Evolutionary conservation across 345 rosid species (phyloP), one percentile per base, ranked within the genome.

Genomic region (Viola odorata): DNA sequence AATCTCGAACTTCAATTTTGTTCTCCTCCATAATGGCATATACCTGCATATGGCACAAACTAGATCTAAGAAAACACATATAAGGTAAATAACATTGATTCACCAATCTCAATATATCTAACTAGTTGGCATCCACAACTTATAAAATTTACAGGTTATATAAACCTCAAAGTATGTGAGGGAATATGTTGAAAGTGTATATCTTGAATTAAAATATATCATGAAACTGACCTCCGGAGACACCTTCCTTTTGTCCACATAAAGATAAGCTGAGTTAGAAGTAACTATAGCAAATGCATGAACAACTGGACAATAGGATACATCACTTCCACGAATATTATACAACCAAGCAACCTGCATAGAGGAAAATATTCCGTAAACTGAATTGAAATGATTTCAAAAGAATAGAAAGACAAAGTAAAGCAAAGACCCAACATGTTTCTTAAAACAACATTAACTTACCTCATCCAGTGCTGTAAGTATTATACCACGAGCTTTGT

Each of bases 331-430:
- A 61, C 97, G 96, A 54, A 94, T 81, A 69, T 94, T 94, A 73
- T 81, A 94, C 66, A 90, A 60, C 99, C 99, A 94, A 74, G 99
- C 99, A 81, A 94, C 99, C 98, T 91, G 82, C 74, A 82, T 36
- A 61, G 44, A 53, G 55, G 16, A 48, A 68, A 67, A 45, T 39
- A 40, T 48, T n/a, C 36, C 42, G 12, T 47, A 58, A 42, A 23
- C 32, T 23, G 32, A 23, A 23, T 23, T 23, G 32, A 23, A 23
- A 23, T 23, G 32, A 1, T 2, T 23, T 23, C 32, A 23, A 23
- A 23, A 23, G 32, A 23, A 23, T 23, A 23, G 32, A 23, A 23
- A 23, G 32, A 23, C 32, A 23, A 23, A 23, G 32, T 23, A 23
- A 23, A 23, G 32, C 32, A 23, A 23, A 23, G 32, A 23, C 32